Base-by-base conservation (phyloP, 2,329 filamentous ascomycete genomes). In the Aureobasidium sp. region DNA sequence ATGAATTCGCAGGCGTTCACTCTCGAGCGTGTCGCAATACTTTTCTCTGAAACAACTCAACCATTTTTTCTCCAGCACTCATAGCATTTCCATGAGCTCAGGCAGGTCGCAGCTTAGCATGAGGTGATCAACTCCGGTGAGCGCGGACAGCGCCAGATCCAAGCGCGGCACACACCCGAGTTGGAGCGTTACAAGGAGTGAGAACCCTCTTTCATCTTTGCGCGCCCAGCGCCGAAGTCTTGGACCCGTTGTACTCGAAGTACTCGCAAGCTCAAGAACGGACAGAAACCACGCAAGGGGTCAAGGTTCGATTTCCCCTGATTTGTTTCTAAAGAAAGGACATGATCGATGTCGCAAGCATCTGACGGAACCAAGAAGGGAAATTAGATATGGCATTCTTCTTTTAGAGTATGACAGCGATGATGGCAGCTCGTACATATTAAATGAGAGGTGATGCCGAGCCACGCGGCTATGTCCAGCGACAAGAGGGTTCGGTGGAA, bases 301-400 rank as follows among this genome's bases (percentile, higher is more conserved):
- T 39, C 50, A 55, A 55, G 27, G 51, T 42, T 55, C 4, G 51
- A 7, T 27, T 23, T 32, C 51, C 37, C 51, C 51, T 55, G 51
- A 29, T 42, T 13, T 42, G 37, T 29, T 55, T 41, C 51, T 55
- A 55, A 55, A 42, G 15, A 42, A 42, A 55, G 51, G 29, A 2
- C 23, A n/a, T 26, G 47, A 51, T 51, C 17, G 37, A 55, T 55
- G 51, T 55, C 51, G 51, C 51, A 55, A 55, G 51, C 51, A 55
- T n/a, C 37, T 55, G 36, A 55, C 37, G 17, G 51, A 32, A 41
- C 29, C 23, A 32, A 20, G 15, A 42, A 41, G 27, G 36, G 51
- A 55, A 42, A 55, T 55, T 15, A 42, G 51, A 55, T 42, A 42
- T 52, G 6, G 34, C n/a, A 20, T 41, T 36, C 51, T 55, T 55